These are phyloP conservation scores for Globisporangium nagaii DNA, from an alignment of 352 stramenopile genomes.

Conservation along the genomic window DNA sequence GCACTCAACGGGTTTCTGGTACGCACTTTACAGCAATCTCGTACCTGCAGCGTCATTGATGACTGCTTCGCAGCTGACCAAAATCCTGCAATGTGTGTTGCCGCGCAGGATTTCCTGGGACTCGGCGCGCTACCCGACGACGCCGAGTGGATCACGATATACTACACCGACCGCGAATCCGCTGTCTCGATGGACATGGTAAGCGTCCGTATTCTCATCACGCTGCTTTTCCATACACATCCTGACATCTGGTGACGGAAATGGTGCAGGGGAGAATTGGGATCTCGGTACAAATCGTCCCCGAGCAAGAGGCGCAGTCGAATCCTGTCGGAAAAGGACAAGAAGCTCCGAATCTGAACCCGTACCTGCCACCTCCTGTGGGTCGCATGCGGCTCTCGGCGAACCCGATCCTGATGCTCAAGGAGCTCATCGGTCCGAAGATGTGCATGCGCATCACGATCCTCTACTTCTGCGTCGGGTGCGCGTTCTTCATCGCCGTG, in stretches of 20 bases:
- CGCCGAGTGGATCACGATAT: constrained; percentile 69
- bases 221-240: no score
- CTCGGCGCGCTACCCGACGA: constrained; percentile 71
- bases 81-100: no score
- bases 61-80: no score
- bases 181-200: constrained; percentile 65
- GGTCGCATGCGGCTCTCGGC: constrained; percentile 76
- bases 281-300: constrained; percentile 76
- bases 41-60: no score
- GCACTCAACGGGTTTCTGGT: constrained; percentile 57
- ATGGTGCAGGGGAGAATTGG: constrained; percentile 38
- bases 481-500: constrained; percentile 50
- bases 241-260: no score
- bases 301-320: constrained; percentile 67
- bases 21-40: no score
- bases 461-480: constrained; percentile 50
- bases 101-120: constrained; percentile 53
- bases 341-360: constrained; percentile 86
- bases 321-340: constrained; percentile 78
- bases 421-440: constrained; percentile 59
- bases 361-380: constrained; percentile 84
- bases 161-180: constrained; percentile 70
- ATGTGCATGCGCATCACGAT: constrained; percentile 49
- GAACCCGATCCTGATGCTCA: constrained; percentile 82
- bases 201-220: background rate